Conservation (phyloP, 2,329 filamentous ascomycete species). For the Aspergillus ibericus region DNA sequence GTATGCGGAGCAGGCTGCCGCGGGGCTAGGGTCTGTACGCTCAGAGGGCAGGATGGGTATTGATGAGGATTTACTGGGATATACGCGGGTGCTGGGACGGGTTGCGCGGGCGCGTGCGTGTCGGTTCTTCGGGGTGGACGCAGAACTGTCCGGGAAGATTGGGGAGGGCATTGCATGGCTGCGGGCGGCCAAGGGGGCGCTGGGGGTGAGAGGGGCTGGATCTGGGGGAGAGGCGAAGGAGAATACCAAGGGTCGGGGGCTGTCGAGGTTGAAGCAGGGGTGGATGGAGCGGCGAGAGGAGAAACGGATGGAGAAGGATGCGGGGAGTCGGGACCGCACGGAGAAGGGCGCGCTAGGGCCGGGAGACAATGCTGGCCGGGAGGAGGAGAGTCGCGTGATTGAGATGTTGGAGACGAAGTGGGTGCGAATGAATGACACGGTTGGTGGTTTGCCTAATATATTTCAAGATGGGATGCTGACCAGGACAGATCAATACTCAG, state of each 20-base stretch:
- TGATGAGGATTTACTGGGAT: slow-evolving; percentile 66
- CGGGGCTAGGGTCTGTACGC: slow-evolving; percentile 46
- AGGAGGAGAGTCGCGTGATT: slow-evolving; percentile 82
- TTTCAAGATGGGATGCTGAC: slow-evolving; percentile 3
- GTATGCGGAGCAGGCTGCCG: slow-evolving; percentile 73
- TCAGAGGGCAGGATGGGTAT: slow-evolving; percentile 41
- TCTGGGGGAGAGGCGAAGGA: slow-evolving; percentile 48
- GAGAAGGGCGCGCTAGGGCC: slow-evolving; percentile 35
- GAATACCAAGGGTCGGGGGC: slow-evolving; percentile 27
- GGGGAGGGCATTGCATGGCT: slow-evolving; percentile 88
- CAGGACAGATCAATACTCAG: slow-evolving; percentile 72
- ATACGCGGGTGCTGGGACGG: slow-evolving; percentile 71
- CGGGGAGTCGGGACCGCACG: slow-evolving; percentile 39
- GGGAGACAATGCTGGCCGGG: slow-evolving; percentile 76
- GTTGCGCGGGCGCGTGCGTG: slow-evolving; percentile 82
- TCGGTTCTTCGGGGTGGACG: slow-evolving; percentile 86
- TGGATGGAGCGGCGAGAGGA: slow-evolving; percentile 79
- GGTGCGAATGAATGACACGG: slow-evolving; percentile 89
- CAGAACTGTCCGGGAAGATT: slow-evolving; percentile 76
- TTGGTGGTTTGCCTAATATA: background rate
- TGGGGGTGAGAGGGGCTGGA: slow-evolving; percentile 61
- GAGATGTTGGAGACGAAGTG: slow-evolving; percentile 87
- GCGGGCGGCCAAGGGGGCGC: slow-evolving; percentile 70
- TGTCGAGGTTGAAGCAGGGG: slow-evolving; percentile 66
- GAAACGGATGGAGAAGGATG: slow-evolving; percentile 69